Evolutionary conservation across 75 land plant species (phyloP), one percentile per base, ranked within the genome.

Genomic region (Selaginella moellendorffii): DNA sequence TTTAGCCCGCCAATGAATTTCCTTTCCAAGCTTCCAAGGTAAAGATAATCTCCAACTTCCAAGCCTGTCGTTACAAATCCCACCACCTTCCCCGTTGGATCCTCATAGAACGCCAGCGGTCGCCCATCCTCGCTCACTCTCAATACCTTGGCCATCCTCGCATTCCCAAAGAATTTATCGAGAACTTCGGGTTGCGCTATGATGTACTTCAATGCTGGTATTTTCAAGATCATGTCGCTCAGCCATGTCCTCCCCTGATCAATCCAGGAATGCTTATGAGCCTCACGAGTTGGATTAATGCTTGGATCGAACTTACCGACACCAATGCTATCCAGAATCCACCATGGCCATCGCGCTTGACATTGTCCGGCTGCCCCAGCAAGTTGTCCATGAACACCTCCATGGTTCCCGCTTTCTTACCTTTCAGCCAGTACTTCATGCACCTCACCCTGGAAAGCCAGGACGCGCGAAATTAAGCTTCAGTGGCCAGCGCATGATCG

Each of bases 281-380:
- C 5, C 20, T 2, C 60, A 5, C 8, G 24, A 56, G 2, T 56
- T 9, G 19, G 19, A 20, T 2, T 20, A 19, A n/a, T n/a, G n/a
- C n/a, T 36, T 5, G 19, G 60, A 56, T 56, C 9, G 24, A 9
- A 8, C 60, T 20, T 56, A 56, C 46, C 5, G 46, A 36, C 46
- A 36, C 46, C 5, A 36, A 14, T 36, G 53, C 91, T 54, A 90
- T 84, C 85, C 80, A 84, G 30, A 69, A 84, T 2, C 51, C 66
- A 27, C 81, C 81, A 24, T 81, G 65, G 0, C 71, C 78, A 68
- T 80, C 78, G 52, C 71, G 69, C 5, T 65, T 64, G 8, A 90
- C 73, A 29, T 90, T 90, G 30, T 90, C 96, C 25, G 96, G 96
- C 30, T 63, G 31, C 0, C 83, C 96, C 0, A 81, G 88, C 1